These are phyloP conservation scores for Venturia nashicola DNA, from an alignment of 2,329 filamentous ascomycete species.

Conservation along the genomic window DNA sequence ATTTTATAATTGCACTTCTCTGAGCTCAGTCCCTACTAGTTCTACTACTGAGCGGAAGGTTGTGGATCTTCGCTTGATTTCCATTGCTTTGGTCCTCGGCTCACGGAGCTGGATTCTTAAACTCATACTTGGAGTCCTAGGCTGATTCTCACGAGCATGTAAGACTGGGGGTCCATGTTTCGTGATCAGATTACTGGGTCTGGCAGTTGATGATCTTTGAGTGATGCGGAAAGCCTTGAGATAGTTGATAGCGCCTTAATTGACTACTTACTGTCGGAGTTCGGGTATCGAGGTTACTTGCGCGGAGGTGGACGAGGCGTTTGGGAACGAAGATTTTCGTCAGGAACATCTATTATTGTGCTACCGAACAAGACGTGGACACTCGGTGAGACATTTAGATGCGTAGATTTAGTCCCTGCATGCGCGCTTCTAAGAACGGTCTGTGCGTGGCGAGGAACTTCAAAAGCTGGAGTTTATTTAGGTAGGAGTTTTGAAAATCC, in stretches of 20 bases:
- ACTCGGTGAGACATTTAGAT: too few species aligned
- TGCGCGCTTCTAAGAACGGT: too few species aligned
- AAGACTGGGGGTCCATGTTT: background rate
- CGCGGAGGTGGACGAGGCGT: background rate
- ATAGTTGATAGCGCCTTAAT: background rate
- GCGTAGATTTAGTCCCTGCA: too few species aligned
- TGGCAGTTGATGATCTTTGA: background rate
- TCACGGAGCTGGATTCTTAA: background rate
- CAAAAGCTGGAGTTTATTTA: too few species aligned
- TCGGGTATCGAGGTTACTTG: background rate
- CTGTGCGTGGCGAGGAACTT: too few species aligned
- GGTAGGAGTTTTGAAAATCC: too few species aligned
- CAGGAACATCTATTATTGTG: background rate
- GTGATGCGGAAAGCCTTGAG: background rate
- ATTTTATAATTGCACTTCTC: too few species aligned
- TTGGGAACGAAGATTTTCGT: conserved; percentile 1
- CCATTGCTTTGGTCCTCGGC: background rate
- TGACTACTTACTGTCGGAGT: background rate
- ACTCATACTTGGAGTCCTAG: background rate
- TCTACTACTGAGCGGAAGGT: background rate
- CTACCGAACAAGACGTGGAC: too few species aligned
- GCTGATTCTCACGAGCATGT: background rate
- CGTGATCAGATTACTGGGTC: background rate
- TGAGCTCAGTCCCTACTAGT: background rate
- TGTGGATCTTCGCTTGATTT: background rate